A percentile compares a stretch with the other conserved stretches of the same genome.
These are phyloP conservation scores for Aspergillus baeticus DNA, from an alignment of 495 filamentous ascomycete genomes.

Conservation along the genomic window DNA sequence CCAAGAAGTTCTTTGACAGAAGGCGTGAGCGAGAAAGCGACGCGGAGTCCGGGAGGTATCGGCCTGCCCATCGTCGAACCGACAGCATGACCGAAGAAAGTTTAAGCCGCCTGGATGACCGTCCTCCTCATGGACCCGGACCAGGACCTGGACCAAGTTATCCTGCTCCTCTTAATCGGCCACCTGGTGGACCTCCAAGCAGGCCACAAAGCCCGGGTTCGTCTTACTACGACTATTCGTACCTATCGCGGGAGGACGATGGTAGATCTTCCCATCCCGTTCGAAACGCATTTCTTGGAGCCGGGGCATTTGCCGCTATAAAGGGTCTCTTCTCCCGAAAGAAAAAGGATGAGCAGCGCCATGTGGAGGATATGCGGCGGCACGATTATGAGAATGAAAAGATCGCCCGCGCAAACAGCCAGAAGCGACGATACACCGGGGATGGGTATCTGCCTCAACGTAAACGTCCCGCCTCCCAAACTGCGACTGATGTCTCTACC, in stretches of 20 bases:
- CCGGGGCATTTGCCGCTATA: constrained; percentile 64
- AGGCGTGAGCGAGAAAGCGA: constrained; percentile 56
- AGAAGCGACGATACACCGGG: constrained; percentile 54
- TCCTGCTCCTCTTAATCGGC: constrained; percentile 37
- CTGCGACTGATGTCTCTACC: constrained; percentile 45
- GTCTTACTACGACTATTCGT: constrained; percentile 44
- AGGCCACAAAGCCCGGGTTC: constrained; percentile 39
- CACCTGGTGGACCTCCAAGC: constrained; percentile 34
- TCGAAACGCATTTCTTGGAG: constrained; percentile 63
- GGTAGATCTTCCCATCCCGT: constrained; percentile 45
- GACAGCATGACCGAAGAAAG: constrained; percentile 46
- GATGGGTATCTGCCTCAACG: constrained; percentile 61
- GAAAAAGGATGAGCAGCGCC: constrained; percentile 60
- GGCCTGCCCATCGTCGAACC: constrained; percentile 40
- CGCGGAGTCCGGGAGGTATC: constrained; percentile 50
- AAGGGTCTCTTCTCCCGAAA: constrained; percentile 65
- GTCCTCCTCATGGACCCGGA: constrained; percentile 36
- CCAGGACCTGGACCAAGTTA: constrained; percentile 41
- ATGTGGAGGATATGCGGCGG: constrained; percentile 58
- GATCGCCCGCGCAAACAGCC: constrained; percentile 51
- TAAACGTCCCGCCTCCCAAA: constrained; percentile 46
- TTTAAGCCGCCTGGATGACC: constrained; percentile 43
- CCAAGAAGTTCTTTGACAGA: constrained; percentile 63
- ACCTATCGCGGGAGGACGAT: constrained; percentile 35
- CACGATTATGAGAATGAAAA: constrained; percentile 61